phyloP scores from a whole-genome alignment of 108 stramenopile genomes.

The Schizochytrium sp. region DNA sequence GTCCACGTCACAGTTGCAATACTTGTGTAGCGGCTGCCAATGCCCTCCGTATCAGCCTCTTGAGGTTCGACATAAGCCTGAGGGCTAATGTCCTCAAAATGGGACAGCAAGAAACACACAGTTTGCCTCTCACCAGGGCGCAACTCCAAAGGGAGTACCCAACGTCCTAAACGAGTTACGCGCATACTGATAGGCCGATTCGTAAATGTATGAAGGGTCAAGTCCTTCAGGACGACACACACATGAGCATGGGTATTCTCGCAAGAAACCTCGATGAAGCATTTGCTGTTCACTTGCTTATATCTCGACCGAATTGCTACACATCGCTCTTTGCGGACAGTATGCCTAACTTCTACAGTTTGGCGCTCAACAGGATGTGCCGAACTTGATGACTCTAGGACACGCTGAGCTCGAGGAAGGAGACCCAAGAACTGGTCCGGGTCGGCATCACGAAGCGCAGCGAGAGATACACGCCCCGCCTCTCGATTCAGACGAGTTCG shows the following conservation, averaged over 20 bases:
- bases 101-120: constrained; percentile 55
- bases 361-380: constrained; percentile 1
- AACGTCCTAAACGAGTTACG: constrained; percentile 33
- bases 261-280: constrained; percentile 49
- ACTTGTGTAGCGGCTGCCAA: constrained; percentile 15
- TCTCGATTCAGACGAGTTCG: not conserved
- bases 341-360: constrained; percentile 14
- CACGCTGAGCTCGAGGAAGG: constrained; percentile 23
- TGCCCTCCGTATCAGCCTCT: not conserved
- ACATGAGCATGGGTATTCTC: constrained; percentile 36
- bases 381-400: not conserved
- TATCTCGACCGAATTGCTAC: constrained; percentile 39
- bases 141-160: constrained; percentile 35
- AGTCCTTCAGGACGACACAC: constrained; percentile 29
- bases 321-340: constrained; percentile 35
- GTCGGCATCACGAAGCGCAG: not conserved
- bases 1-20: constrained; percentile 54
- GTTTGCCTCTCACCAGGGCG: constrained; percentile 27
- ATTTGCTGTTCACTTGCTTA: constrained; percentile 58
- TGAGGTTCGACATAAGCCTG: constrained; percentile 16
- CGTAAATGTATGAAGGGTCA: constrained; percentile 51
- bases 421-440: not conserved
- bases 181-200: constrained; percentile 15
- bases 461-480: constrained; percentile 18
- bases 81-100: constrained; percentile 43